Evolutionary conservation across 768 basidiomycete genomes (phyloP), one percentile per base, ranked within the genome.

Genomic region (Boletus sensibilis): DNA sequence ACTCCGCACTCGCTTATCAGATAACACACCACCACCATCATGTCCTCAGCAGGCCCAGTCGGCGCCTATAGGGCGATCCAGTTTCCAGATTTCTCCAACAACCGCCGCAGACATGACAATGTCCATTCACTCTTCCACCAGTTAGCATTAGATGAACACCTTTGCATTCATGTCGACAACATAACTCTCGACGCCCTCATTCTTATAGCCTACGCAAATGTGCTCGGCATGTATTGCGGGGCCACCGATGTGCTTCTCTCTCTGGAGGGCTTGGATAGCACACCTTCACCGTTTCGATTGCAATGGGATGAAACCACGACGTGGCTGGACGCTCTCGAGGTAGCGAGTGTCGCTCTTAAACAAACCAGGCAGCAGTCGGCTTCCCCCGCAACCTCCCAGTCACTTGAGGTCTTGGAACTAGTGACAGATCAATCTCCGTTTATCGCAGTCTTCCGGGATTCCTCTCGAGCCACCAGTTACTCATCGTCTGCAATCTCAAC

Each of bases 181-280:
- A 18, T 27, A 11, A 53, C 37, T n/a, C 51, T 60, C 12, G 47
- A 60, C 23, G 53, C 59, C 11, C 16, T 59, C 33, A 23, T 66
- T 23, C 53, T 68, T 14, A 64, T 64, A 18, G 65, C 68, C 16
- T 68, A 65, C 43, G 56, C 55, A 20, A 52, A 57, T 6, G 11
- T 65, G 34, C 59, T 68, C 16, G 67, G 68, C 42, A 47, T 57
- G 50, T 71, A 68, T 48, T 69, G 57, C 27, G 61, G 54, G 31
- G 48, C 33, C 16, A 55, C 53, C 0, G 66, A 68, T 51, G 51
- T 68, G 2, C 57, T 71, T 25, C 21, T 68, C 20, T 59, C 69
- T 13, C 31, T 64, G 40, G 46, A 54, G 33, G 7, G 46, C 35
- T 48, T 54, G 16, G 46, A 53, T 38, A 49, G 13, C 40, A 14